Base-by-base conservation (phyloP, 805 yeast genomes). In the Candida sanyiensis region DNA sequence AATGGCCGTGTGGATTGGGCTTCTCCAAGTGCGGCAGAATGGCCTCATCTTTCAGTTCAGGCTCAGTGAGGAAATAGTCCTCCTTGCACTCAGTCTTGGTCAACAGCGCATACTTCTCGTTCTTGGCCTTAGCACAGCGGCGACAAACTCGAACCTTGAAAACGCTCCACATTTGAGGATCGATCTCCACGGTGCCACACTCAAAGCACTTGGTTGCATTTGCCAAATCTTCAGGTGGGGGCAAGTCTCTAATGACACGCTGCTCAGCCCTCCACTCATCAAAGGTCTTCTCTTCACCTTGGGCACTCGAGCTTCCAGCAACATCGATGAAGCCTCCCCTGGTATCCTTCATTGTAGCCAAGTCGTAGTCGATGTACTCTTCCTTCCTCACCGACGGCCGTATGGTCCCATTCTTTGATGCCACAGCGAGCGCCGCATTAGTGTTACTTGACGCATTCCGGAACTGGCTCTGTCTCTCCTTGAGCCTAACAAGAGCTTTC, bases 71-170 rank as follows among this genome's bases (percentile, higher is more conserved):
- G 29, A 93, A 72, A 58, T 93, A 93, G 62, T 93, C 99, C 50
- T 84, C 90, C 28, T 79, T 75, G 59, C 96, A 88, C 61, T 93
- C 99, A 0, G 99, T 93, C 62, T 93, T 93, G 7, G 99, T 93
- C 37, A 93, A 62, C 16, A 93, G 61, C 0, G 97, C 76, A 58
- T 90, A 93, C 54, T 93, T 93, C 28, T 93, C 96, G 0, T 96
- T 96, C 17, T 63, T 62, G 42, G 70, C 69, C 50, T 75, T 76
- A 24, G 76, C 77, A 59, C 98, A 93, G 37, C 72, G 67, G 36
- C 81, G 74, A 59, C 99, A 93, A 7, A 89, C 96, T 11, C 85
- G 67, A 21, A 81, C 64, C 13, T 69, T 66, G 63, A 89, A 93
- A n/a, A 77, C 75, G 9, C 80, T 72, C 51, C 64, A 74, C 28